A percentile compares a stretch with the other conserved stretches of the same genome.
These are phyloP conservation scores for Coniochaeta sp. DNA, from an alignment of 2,329 filamentous ascomycete genomes.

Conservation along the genomic window DNA sequence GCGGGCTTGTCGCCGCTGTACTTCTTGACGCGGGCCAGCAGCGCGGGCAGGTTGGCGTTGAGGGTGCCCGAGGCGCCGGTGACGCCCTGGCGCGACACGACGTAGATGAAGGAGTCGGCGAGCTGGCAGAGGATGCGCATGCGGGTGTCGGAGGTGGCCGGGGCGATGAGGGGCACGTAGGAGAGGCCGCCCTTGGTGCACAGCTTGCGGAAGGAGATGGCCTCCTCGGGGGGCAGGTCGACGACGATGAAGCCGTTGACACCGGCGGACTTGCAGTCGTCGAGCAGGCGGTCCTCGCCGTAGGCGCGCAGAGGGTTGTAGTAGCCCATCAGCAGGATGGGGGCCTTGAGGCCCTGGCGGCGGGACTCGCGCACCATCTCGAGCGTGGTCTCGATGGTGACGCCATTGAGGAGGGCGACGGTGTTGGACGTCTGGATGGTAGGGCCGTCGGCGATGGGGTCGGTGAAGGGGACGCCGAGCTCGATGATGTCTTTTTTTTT, in stretches of 20 bases:
- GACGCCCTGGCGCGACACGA: slow-evolving; percentile 94
- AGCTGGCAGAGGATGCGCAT: slow-evolving; percentile 96
- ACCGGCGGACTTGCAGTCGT: slow-evolving; percentile 75
- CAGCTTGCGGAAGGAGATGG: slow-evolving; percentile 79
- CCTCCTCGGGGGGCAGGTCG: slow-evolving; percentile 92
- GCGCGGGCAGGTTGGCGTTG: slow-evolving; percentile 72
- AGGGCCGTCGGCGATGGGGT: slow-evolving; percentile 95
- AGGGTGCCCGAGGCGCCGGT: slow-evolving; percentile 83
- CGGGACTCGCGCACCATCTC: slow-evolving; percentile 79
- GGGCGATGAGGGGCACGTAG: slow-evolving; percentile 94
- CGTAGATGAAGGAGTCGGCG: slow-evolving; percentile 97
- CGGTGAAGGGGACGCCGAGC: slow-evolving; percentile 92
- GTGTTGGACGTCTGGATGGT: slow-evolving; percentile 96
- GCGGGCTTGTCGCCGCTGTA: slow-evolving; percentile 88
- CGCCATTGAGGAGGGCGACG: slow-evolving; percentile 77
- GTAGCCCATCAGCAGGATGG: slow-evolving; percentile 95
- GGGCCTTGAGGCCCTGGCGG: slow-evolving; percentile 67
- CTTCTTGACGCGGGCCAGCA: slow-evolving; percentile 80
- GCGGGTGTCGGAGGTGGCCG: slow-evolving; percentile 81
- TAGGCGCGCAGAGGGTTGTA: slow-evolving; percentile 95
- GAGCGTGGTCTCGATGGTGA: slow-evolving; percentile 72
- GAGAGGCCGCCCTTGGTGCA: slow-evolving; percentile 78
- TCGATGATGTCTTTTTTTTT: slow-evolving; percentile 84
- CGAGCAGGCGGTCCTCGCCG: slow-evolving; percentile 81
- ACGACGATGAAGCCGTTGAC: slow-evolving; percentile 97